Conservation (phyloP, 2,329 filamentous ascomycete genomes). For the Colletotrichum tanaceti region DNA sequence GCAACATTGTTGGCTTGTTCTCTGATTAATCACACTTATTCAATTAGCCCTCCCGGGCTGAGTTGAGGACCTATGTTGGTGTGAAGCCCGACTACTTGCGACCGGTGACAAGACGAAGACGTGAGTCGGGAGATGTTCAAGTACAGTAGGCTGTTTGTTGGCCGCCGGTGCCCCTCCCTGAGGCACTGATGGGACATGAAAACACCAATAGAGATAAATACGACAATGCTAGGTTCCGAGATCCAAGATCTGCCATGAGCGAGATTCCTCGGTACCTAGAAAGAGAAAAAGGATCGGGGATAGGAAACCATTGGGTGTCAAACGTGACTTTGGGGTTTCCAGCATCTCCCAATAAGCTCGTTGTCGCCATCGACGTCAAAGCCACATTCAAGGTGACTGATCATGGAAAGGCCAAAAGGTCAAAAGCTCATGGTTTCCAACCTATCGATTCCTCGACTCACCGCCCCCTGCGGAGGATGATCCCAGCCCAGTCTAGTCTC, state of each 20-base stretch:
- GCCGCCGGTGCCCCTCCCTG: neutral
- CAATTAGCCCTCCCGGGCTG: conserved; percentile 3
- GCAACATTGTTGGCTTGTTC: conserved; percentile 6
- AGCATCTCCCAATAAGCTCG: no score
- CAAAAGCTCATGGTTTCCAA: conserved; percentile 1
- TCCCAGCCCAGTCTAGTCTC: no score
- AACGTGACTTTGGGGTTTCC: no score
- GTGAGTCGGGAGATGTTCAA: conserved; percentile 36
- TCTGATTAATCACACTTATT: neutral
- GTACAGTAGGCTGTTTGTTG: conserved; percentile 13
- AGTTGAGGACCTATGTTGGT: conserved; percentile 10
- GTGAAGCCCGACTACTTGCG: neutral
- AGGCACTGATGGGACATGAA: neutral
- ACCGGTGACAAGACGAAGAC: conserved; percentile 20
- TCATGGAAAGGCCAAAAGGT: neutral
- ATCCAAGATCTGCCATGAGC: neutral
- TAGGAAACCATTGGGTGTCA: no score
- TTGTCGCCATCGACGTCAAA: neutral
- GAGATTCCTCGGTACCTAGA: neutral
- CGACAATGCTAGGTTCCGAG: neutral
- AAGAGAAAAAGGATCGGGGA: no score
- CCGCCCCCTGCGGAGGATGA: conserved; percentile 15
- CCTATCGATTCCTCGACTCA: conserved; percentile 23
- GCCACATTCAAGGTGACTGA: neutral
- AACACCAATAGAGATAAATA: neutral